Evolutionary conservation across 2,329 filamentous ascomycete genomes (phyloP).

Genomic region (Phaeophleospora eucalypticola): DNA sequence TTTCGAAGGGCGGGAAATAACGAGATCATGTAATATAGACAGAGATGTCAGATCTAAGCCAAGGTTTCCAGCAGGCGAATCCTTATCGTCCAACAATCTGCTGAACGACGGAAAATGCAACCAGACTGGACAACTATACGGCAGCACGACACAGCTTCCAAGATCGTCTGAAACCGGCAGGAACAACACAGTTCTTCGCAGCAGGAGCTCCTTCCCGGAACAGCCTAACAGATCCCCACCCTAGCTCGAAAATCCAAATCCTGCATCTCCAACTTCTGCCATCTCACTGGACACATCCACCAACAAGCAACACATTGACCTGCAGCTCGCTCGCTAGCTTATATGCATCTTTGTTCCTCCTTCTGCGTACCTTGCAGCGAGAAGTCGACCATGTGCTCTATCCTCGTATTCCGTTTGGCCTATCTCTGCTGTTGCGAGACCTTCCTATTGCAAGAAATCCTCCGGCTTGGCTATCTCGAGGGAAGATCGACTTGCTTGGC

Average conservation of each 20-base stretch:
- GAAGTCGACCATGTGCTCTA: neutral
- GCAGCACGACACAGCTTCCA: too few species aligned
- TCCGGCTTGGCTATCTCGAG: too few species aligned
- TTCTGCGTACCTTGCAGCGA: neutral
- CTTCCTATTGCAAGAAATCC: conserved; percentile 12
- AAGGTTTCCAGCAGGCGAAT: too few species aligned
- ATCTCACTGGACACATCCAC: conserved; percentile 6
- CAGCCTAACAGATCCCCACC: conserved; percentile 4
- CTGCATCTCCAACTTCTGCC: neutral
- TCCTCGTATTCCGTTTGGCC: neutral
- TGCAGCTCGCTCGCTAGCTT: neutral
- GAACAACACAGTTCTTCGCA: too few species aligned
- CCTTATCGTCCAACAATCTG: too few species aligned
- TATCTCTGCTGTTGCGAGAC: neutral
- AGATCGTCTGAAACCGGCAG: too few species aligned
- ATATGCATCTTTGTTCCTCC: neutral
- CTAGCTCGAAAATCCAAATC: conserved; percentile 1
- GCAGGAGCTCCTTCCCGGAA: neutral
- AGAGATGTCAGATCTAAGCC: too few species aligned
- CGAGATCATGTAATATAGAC: neutral
- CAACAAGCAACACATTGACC: neutral
- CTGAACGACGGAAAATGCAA: too few species aligned
- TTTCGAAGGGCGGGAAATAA: neutral
- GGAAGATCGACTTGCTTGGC: conserved; percentile 1
- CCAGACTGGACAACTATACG: too few species aligned